A percentile compares a stretch with the other conserved stretches of the same genome.
Evolutionary conservation across 2,329 filamentous ascomycete genomes (phyloP).

Genomic region (Botryotinia narcissicola): DNA sequence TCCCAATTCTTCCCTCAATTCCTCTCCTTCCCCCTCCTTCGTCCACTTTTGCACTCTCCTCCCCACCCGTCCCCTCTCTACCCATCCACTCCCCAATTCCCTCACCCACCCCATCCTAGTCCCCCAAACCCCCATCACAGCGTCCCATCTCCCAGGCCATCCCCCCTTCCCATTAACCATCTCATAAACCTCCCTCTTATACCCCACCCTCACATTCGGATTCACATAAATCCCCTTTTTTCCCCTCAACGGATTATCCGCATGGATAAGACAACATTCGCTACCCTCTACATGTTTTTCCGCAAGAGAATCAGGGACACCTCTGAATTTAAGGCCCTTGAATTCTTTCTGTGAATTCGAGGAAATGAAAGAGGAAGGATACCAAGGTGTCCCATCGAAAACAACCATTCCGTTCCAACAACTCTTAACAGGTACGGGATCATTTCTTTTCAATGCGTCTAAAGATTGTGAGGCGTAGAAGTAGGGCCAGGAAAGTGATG

Average conservation of each 20-base stretch:
- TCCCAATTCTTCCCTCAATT: background rate
- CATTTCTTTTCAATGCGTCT: constrained; percentile 50
- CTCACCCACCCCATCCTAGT: background rate
- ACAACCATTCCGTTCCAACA: constrained; percentile 57
- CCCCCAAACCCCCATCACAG: constrained; percentile 5
- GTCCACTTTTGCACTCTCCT: background rate
- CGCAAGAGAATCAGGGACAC: constrained; percentile 59
- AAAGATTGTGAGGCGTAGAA: constrained; percentile 52
- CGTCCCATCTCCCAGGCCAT: constrained; percentile 21
- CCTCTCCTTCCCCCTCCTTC: background rate
- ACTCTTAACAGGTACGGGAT: constrained; percentile 49
- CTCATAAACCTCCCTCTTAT: constrained; percentile 51
- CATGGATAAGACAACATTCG: constrained; percentile 77
- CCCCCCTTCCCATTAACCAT: constrained; percentile 22
- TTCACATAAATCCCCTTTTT: constrained; percentile 66
- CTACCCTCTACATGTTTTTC: constrained; percentile 66
- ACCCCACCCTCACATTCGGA: constrained; percentile 64
- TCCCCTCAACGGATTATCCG: constrained; percentile 51
- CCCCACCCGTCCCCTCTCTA: background rate
- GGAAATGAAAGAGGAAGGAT: constrained; percentile 28
- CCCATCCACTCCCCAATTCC: background rate
- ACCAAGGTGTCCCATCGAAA: constrained; percentile 56
- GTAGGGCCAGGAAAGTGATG: constrained; percentile 58
- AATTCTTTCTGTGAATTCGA: background rate
- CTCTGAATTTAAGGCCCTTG: constrained; percentile 54